Evolutionary conservation across 2,329 filamentous ascomycete species (phyloP).

Genomic region (Aspergillus niger): DNA sequence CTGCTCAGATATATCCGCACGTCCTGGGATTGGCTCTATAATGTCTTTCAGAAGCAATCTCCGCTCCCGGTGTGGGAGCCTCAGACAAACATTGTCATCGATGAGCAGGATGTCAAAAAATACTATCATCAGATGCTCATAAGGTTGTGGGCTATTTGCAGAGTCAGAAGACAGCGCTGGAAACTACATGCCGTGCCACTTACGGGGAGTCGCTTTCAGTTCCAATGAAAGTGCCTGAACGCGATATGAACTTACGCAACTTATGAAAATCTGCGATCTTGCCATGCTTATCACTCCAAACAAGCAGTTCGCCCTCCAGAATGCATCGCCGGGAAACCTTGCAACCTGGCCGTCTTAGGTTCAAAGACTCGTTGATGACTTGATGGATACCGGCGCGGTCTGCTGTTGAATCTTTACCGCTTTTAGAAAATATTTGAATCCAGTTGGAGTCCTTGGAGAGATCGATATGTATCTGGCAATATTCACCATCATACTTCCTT

Average conservation of each 20-base stretch:
- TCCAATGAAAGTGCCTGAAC: constrained; percentile 70
- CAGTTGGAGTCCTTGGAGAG: constrained; percentile 54
- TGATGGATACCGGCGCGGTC: constrained; percentile 67
- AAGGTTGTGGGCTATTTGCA: constrained; percentile 44
- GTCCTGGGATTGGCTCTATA: constrained; percentile 58
- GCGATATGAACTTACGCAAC: constrained; percentile 75
- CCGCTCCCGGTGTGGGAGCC: constrained; percentile 45
- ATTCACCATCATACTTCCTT: constrained; percentile 84
- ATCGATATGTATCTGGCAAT: constrained; percentile 84
- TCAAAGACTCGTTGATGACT: constrained; percentile 65
- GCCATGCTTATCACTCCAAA: constrained; percentile 68
- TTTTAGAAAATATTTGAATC: constrained; percentile 88
- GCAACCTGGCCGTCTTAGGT: constrained; percentile 61
- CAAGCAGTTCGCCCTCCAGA: constrained; percentile 78
- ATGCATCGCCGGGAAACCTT: constrained; percentile 69
- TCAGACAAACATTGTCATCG: constrained; percentile 57
- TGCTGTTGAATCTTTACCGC: constrained; percentile 80
- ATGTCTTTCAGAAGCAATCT: constrained; percentile 59
- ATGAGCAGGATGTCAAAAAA: constrained; percentile 63
- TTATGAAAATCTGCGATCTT: constrained; percentile 76
- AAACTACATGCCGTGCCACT: constrained; percentile 27
- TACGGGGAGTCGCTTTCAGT: constrained; percentile 69
- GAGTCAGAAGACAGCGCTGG: constrained; percentile 18
- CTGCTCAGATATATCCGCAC: constrained; percentile 67
- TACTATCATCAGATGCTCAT: constrained; percentile 62